Evolutionary conservation across 148 eudicot species (phyloP).

Genomic region (Spergularia bocconei): DNA sequence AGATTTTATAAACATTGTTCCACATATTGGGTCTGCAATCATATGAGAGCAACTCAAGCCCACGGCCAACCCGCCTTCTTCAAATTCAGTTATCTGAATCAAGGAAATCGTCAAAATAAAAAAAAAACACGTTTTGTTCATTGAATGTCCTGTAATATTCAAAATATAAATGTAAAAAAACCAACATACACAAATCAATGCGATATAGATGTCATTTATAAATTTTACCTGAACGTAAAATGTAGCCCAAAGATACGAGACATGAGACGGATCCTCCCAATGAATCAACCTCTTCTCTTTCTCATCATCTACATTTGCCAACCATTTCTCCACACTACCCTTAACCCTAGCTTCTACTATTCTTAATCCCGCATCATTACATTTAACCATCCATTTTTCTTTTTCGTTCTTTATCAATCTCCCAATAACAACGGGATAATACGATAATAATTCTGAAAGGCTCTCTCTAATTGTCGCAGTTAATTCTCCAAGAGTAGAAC

Average conservation of each 20-base stretch:
- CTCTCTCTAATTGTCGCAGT: conserved; percentile 37
- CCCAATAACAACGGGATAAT: conserved; percentile 45
- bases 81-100: conserved; percentile 58
- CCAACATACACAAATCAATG: too few relatives aligned
- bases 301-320: conserved; percentile 40
- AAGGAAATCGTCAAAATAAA: not conserved
- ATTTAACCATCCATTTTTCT: conserved; percentile 59
- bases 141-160: not conserved
- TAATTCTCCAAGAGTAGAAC: conserved; percentile 22
- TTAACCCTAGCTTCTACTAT: conserved; percentile 51
- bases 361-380: conserved; percentile 72
- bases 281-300: conserved; percentile 54
- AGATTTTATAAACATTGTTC: conserved; percentile 50
- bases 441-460: conserved; percentile 35
- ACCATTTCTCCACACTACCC: conserved; percentile 65
- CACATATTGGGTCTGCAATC: conserved; percentile 48
- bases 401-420: conserved; percentile 38
- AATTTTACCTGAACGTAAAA: conserved; percentile 42
- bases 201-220: not conserved
- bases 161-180: not conserved
- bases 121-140: not conserved
- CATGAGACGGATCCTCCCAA: conserved; percentile 63
- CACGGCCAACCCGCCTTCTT: conserved; percentile 69
- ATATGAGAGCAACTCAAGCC: conserved; percentile 69
- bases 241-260: conserved; percentile 59